phyloP scores from a whole-genome alignment of 768 basidiomycete genomes.

The Kwoniella europaea region DNA sequence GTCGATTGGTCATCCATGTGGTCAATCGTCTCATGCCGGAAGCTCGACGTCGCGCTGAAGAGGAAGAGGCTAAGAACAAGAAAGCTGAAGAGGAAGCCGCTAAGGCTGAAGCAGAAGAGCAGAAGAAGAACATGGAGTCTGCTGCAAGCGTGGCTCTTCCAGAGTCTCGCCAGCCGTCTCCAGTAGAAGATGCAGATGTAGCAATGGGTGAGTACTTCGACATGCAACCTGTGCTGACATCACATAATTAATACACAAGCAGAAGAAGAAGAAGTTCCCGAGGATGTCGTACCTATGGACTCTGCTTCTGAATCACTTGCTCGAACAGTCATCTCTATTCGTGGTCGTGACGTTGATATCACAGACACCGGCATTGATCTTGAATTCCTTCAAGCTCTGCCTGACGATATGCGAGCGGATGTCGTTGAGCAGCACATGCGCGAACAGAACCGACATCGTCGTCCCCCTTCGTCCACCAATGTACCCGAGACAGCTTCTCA shows the following conservation, averaged over 20 bases:
- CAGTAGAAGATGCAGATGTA: conserved; percentile 22
- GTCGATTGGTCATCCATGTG: conserved; percentile 73
- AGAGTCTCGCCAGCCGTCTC: conserved; percentile 25
- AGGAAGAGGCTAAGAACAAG: conserved; percentile 63
- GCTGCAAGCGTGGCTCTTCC: conserved; percentile 31
- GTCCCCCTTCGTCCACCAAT: conserved; percentile 62
- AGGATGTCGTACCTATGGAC: neutral
- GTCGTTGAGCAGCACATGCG: conserved; percentile 96
- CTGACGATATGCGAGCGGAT: conserved; percentile 98
- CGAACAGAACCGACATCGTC: conserved; percentile 69
- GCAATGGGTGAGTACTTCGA: conserved; percentile 28
- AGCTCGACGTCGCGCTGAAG: conserved; percentile 63
- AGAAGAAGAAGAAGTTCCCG: no score
- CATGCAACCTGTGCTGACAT: conserved; percentile 17
- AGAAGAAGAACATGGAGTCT: conserved; percentile 15
- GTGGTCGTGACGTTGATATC: conserved; percentile 92
- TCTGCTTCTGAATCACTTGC: conserved; percentile 38
- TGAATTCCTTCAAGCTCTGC: conserved; percentile 94
- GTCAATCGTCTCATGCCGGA: conserved; percentile 76
- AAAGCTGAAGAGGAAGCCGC: conserved; percentile 52
- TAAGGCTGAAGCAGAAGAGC: conserved; percentile 59
- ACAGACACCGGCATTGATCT: conserved; percentile 99
- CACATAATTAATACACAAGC: conserved; percentile 30
- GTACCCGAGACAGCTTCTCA: conserved; percentile 70
- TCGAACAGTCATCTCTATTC: conserved; percentile 79